Conservation (phyloP, 805 yeast species). For the Lipomyces sp. region DNA sequence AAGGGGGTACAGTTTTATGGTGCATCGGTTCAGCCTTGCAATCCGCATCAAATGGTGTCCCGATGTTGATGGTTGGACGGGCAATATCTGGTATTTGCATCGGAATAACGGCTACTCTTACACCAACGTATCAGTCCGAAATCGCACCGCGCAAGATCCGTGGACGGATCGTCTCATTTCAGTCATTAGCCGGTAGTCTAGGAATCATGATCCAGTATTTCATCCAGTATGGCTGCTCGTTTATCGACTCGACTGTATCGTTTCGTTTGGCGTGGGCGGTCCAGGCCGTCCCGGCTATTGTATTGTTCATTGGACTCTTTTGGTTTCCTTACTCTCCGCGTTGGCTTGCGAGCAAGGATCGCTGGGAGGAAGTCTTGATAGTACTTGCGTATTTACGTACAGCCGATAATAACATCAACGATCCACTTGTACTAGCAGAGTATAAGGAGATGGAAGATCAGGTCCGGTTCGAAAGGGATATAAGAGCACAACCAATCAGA, state of each 20-base stretch:
- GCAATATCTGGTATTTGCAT: conserved; percentile 59
- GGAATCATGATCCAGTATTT: conserved; percentile 45
- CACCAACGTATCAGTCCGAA: conserved; percentile 48
- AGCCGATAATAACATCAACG: conserved; percentile 38
- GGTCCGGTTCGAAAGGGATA: conserved; percentile 33
- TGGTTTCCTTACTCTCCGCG: conserved; percentile 50
- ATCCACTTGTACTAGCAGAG: conserved; percentile 37
- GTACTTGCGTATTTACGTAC: conserved; percentile 57
- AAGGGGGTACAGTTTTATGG: conserved; percentile 36
- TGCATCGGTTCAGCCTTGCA: conserved; percentile 39
- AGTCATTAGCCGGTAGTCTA: conserved; percentile 44
- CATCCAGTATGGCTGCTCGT: conserved; percentile 51
- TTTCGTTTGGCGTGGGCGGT: conserved; percentile 71
- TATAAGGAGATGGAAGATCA: conserved; percentile 37
- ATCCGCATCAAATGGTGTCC: conserved; percentile 46
- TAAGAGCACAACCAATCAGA: conserved; percentile 17
- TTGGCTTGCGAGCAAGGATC: conserved; percentile 55
- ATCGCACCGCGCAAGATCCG: conserved; percentile 41
- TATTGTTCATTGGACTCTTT: conserved; percentile 53
- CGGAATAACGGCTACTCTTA: conserved; percentile 60
- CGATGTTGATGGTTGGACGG: conserved; percentile 52
- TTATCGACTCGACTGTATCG: conserved; percentile 52
- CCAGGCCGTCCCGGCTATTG: conserved; percentile 56
- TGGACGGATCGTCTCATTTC: conserved; percentile 45
- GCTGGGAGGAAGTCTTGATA: conserved; percentile 59